These are phyloP conservation scores for Rubroboletus satanas DNA, from an alignment of 768 basidiomycete genomes.

Conservation along the genomic window DNA sequence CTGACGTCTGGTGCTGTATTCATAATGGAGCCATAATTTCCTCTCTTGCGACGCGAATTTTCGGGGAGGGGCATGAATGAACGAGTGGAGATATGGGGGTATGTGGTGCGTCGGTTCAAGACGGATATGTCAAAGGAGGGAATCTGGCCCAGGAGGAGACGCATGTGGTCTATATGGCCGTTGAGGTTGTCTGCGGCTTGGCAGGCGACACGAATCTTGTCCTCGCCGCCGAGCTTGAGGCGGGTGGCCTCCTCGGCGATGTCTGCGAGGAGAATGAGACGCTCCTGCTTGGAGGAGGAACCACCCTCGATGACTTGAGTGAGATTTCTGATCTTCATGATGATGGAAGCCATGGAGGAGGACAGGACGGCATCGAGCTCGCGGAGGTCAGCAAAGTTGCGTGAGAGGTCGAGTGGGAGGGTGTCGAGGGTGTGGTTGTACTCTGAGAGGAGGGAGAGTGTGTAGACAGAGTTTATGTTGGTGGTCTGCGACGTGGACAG, in stretches of 20 bases:
- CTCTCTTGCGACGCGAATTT: slow-evolving; percentile 59
- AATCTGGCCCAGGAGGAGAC: slow-evolving; percentile 55
- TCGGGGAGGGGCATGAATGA: slow-evolving; percentile 69
- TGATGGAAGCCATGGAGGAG: slow-evolving; percentile 78
- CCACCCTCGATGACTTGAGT: slow-evolving; percentile 72
- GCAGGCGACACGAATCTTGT: slow-evolving; percentile 95
- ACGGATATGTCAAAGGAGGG: slow-evolving; percentile 58
- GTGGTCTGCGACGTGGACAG: slow-evolving; percentile 26
- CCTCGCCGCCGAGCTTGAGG: slow-evolving; percentile 92
- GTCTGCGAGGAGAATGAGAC: slow-evolving; percentile 83
- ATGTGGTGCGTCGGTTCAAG: slow-evolving; percentile 61
- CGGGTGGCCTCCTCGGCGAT: slow-evolving; percentile 91
- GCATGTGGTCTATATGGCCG: slow-evolving; percentile 57
- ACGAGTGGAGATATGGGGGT: slow-evolving; percentile 70
- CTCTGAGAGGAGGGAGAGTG: slow-evolving; percentile 70
- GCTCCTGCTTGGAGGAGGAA: slow-evolving; percentile 56
- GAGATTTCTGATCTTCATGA: slow-evolving; percentile 71
- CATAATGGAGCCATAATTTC: slow-evolving; percentile 52
- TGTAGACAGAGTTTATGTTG: slow-evolving; percentile 48
- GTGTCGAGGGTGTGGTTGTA: slow-evolving; percentile 92
- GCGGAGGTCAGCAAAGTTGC: slow-evolving; percentile 91
- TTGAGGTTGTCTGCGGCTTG: slow-evolving; percentile 87
- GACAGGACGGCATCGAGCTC: slow-evolving; percentile 98
- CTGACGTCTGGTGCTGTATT: slow-evolving; percentile 52
- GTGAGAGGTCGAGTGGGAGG: slow-evolving; percentile 89